phyloP scores from a whole-genome alignment of 2,329 filamentous ascomycete species.

The Fusarium sp. region DNA sequence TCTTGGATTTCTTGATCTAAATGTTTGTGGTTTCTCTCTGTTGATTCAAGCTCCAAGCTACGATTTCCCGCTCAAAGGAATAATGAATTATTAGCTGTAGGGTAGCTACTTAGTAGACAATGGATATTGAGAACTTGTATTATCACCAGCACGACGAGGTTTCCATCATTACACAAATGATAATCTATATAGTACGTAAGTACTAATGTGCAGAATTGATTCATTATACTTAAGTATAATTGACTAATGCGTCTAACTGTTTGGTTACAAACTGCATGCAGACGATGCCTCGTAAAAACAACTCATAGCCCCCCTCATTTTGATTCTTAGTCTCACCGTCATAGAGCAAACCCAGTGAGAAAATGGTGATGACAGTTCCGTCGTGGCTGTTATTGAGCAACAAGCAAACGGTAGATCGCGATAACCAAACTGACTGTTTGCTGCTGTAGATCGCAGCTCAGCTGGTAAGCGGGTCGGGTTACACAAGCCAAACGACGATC shows the following conservation, averaged over 20 bases:
- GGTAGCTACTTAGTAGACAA: background rate
- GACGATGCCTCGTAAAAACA: too few relatives aligned
- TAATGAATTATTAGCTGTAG: background rate
- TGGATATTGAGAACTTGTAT: too few relatives aligned
- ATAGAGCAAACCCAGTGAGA: background rate
- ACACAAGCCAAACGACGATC: background rate
- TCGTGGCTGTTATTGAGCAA: background rate
- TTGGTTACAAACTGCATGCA: background rate
- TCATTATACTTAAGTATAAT: background rate
- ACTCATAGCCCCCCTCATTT: background rate
- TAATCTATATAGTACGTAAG: background rate
- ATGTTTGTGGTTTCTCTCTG: background rate
- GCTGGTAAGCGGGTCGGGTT: background rate
- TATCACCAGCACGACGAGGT: too few relatives aligned
- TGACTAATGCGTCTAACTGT: background rate
- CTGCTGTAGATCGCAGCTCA: background rate
- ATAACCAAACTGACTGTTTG: accelerated
- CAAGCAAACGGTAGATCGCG: background rate
- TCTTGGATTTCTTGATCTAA: background rate
- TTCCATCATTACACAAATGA: background rate
- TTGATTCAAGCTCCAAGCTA: too few relatives aligned
- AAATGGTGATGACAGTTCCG: accelerated
- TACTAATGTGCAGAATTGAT: too few relatives aligned
- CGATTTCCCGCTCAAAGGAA: too few relatives aligned
- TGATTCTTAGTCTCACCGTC: background rate